Evolutionary conservation across 1,139 yeast species (phyloP).

Genomic region (Nakaseomyces nivariensis): DNA sequence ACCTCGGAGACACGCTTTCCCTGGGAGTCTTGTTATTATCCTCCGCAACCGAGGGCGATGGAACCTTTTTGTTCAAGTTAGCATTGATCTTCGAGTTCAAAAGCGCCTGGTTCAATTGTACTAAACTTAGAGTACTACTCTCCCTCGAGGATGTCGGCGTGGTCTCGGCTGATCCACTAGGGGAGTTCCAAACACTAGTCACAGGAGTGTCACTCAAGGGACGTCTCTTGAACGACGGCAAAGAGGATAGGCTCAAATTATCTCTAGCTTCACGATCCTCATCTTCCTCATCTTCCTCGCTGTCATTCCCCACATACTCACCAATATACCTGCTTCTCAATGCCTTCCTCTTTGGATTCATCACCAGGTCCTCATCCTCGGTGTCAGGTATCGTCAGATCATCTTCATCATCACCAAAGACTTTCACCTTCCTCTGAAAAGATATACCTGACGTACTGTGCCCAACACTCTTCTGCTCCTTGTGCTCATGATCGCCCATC

Average conservation of each 20-base stretch:
- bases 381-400: constrained; percentile 1
- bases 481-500: too few species aligned
- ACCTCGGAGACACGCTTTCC: neutral
- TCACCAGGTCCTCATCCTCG: constrained; percentile 1
- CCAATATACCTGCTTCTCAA: constrained; percentile 1
- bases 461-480: neutral
- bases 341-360: neutral
- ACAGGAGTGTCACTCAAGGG: constrained; percentile 68
- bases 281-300: neutral
- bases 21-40: neutral
- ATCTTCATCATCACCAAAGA: constrained; percentile 2
- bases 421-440: neutral
- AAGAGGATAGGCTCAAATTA: neutral
- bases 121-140: constrained; percentile 5
- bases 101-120: neutral
- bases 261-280: neutral
- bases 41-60: neutral
- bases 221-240: constrained; percentile 54
- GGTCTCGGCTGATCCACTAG: constrained; percentile 30
- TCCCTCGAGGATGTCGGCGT: constrained; percentile 28
- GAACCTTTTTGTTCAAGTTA: neutral
- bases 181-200: constrained; percentile 44
- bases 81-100: constrained; percentile 1
- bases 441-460: neutral
- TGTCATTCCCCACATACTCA: neutral